Percentiles rank a stretch among this genome's conserved stretches.
These are phyloP conservation scores for Colletotrichum spaethianum DNA, from an alignment of 2,329 filamentous ascomycete species.

Conservation along the genomic window DNA sequence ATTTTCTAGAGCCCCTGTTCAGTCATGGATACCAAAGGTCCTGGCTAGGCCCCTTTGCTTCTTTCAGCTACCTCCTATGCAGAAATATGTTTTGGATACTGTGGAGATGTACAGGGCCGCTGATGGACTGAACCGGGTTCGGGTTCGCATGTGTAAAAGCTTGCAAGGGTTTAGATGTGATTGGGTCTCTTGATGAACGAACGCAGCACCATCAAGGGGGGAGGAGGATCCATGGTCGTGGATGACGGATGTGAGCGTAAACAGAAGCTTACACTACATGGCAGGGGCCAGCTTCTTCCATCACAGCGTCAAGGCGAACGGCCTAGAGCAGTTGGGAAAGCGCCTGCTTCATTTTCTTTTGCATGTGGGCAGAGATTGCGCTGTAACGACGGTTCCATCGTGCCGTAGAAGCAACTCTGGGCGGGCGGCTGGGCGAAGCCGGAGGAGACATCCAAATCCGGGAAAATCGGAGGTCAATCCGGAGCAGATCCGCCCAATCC, in stretches of 20 bases:
- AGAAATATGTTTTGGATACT: conserved; percentile 33
- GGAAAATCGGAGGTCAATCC: conserved; percentile 32
- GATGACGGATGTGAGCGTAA: not conserved
- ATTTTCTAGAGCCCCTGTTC: conserved; percentile 23
- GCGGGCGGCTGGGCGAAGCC: conserved; percentile 9
- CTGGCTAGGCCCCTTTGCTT: conserved; percentile 10
- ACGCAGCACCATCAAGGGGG: not conserved
- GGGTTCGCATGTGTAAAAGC: not conserved
- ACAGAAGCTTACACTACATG: not conserved
- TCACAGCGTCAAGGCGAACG: not conserved
- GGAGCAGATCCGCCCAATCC: conserved; percentile 30
- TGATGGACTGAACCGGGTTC: conserved; percentile 11
- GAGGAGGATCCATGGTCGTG: not conserved
- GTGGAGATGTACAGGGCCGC: conserved; percentile 20
- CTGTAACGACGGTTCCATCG: conserved; percentile 30
- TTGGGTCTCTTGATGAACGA: not conserved
- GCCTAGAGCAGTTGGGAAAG: conserved; percentile 9
- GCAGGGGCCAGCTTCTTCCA: not conserved
- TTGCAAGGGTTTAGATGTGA: conserved; percentile 1
- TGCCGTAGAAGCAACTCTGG: conserved; percentile 17
- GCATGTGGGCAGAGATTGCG: conserved; percentile 4
- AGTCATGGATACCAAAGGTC: conserved; percentile 12
- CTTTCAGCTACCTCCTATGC: conserved; percentile 22
- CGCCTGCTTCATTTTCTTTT: not conserved
- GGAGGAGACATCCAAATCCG: conserved; percentile 34